A percentile compares a stretch with the other conserved stretches of the same genome.
Evolutionary conservation across 352 stramenopile genomes (phyloP).

Genomic region (Blastocystis sp.): DNA sequence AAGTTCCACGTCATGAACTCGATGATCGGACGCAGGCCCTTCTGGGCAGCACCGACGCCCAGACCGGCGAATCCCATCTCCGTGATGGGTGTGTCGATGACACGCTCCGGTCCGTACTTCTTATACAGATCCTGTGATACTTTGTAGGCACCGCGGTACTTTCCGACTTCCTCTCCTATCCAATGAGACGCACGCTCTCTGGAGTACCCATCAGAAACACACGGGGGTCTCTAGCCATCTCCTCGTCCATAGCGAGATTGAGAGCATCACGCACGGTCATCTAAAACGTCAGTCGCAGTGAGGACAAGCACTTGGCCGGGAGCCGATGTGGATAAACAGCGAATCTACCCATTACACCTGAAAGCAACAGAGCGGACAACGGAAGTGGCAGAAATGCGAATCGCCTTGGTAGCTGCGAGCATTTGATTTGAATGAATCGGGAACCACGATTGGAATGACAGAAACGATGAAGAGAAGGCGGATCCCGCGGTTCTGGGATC

Average conservation of each 20-base stretch:
- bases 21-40: slow-evolving; percentile 89
- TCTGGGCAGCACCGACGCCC: slow-evolving; percentile 83
- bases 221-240: slow-evolving; percentile 87
- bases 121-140: slow-evolving; percentile 66
- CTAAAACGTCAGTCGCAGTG: neutral
- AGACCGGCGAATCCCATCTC: slow-evolving; percentile 86
- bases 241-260: slow-evolving; percentile 93
- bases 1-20: slow-evolving; percentile 99
- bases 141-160: slow-evolving; percentile 99
- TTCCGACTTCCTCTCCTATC: slow-evolving; percentile 88
- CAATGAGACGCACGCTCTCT: slow-evolving; percentile 62
- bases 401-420: slow-evolving; percentile 11
- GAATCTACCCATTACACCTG: neutral
- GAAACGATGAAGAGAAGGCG: neutral
- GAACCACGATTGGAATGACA: neutral
- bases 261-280: slow-evolving; percentile 95
- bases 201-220: slow-evolving; percentile 76
- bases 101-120: slow-evolving; percentile 86
- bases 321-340: neutral
- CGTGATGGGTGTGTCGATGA: slow-evolving; percentile 99
- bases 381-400: neutral
- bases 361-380: neutral
- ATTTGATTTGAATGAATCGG: neutral
- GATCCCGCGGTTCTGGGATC: neutral
- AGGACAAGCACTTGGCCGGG: neutral